These are phyloP conservation scores for Crinitomyces ghanaensis DNA, from an alignment of 805 yeast species.

Conservation along the genomic window DNA sequence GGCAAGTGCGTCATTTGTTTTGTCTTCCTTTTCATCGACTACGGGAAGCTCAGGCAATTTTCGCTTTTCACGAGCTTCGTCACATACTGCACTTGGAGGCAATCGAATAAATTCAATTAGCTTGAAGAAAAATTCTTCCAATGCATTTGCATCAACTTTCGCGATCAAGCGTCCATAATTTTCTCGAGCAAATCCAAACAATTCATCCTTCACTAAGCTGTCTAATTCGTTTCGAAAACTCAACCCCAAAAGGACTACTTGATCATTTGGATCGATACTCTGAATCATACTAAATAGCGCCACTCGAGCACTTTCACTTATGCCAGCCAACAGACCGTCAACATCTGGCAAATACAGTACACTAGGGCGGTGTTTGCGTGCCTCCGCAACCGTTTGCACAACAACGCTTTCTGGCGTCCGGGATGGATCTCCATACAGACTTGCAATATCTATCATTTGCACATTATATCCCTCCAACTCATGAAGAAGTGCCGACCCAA, in stretches of 20 bases:
- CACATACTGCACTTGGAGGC: no score
- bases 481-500: slow-evolving; percentile 72
- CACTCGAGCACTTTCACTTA: slow-evolving; percentile 58
- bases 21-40: no score
- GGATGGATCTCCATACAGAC: slow-evolving; percentile 65
- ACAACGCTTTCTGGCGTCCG: slow-evolving; percentile 73
- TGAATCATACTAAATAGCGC: slow-evolving; percentile 61
- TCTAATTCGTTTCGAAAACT: slow-evolving; percentile 31
- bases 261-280: slow-evolving; percentile 58
- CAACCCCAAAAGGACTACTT: slow-evolving; percentile 61
- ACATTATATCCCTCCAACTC: slow-evolving; percentile 81
- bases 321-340: slow-evolving; percentile 61
- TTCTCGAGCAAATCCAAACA: slow-evolving; percentile 47
- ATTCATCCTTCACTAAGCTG: slow-evolving; percentile 35
- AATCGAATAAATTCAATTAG: slow-evolving; percentile 43
- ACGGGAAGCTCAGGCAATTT: slow-evolving; percentile 27
- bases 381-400: slow-evolving; percentile 77
- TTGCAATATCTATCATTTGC: slow-evolving; percentile 73
- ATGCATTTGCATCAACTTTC: slow-evolving; percentile 36
- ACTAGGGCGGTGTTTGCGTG: slow-evolving; percentile 80
- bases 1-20: slow-evolving; percentile 30
- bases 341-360: slow-evolving; percentile 74
- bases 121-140: slow-evolving; percentile 43
- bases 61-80: slow-evolving; percentile 48
- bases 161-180: slow-evolving; percentile 35